A percentile compares a stretch with the other conserved stretches of the same genome.
phyloP scores from a whole-genome alignment of 2,329 filamentous ascomycete species.

The Byssothecium circinans region DNA sequence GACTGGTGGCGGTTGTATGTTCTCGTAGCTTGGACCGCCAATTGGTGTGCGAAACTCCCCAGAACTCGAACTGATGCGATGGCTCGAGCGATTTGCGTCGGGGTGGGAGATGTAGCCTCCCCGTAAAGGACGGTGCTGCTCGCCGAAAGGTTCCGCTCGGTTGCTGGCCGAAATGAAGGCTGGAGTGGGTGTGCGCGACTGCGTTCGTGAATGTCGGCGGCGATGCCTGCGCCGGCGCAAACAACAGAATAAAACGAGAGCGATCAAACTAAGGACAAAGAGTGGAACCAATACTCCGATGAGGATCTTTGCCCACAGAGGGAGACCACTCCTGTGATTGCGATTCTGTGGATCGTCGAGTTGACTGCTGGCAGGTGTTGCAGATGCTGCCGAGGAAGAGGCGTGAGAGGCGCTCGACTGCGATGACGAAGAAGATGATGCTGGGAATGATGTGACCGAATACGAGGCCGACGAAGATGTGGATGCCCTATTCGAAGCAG shows the following conservation, averaged over 20 bases:
- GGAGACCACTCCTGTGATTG: constrained; percentile 5
- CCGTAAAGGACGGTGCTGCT: constrained; percentile 5
- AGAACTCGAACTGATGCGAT: constrained; percentile 3
- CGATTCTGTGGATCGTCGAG: background rate
- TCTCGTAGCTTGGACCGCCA: constrained; percentile 9
- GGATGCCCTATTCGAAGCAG: constrained; percentile 5
- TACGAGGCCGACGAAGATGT: background rate
- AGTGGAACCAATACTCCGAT: constrained; percentile 50
- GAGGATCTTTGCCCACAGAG: constrained; percentile 13
- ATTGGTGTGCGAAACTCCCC: constrained; percentile 4
- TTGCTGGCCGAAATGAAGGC: constrained; percentile 6
- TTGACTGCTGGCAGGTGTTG: background rate
- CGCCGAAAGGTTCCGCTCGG: background rate
- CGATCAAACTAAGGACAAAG: constrained; percentile 57
- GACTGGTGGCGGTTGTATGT: constrained; percentile 1
- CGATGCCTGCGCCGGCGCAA: constrained; percentile 4
- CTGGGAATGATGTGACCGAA: no score
- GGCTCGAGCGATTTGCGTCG: background rate
- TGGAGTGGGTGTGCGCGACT: constrained; percentile 6
- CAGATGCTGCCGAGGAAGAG: background rate
- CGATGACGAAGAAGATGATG: constrained; percentile 1
- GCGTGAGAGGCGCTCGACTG: background rate
- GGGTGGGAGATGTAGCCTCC: constrained; percentile 1
- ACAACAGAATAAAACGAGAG: constrained; percentile 6
- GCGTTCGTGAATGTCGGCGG: background rate